phyloP scores from a whole-genome alignment of 2,329 filamentous ascomycete genomes.

The Capronia coronata region DNA sequence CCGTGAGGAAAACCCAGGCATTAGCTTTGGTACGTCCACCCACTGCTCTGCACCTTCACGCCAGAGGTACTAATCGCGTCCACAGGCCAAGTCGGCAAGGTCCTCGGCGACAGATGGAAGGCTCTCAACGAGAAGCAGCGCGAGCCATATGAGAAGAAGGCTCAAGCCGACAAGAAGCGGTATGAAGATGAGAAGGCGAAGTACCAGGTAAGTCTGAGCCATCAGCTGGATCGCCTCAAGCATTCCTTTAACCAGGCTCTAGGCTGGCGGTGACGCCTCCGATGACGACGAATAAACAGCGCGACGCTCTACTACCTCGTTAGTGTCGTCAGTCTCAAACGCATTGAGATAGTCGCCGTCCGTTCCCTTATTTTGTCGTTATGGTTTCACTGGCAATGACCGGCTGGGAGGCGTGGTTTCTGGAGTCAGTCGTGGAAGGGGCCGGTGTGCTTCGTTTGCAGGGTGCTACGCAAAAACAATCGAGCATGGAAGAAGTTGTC shows the following conservation, averaged over 20 bases:
- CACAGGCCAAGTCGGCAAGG: conserved; percentile 88
- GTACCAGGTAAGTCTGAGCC: conserved; percentile 61
- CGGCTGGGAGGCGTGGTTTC: conserved; percentile 23
- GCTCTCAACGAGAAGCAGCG: conserved; percentile 88
- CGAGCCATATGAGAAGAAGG: conserved; percentile 91
- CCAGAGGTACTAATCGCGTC: conserved; percentile 5
- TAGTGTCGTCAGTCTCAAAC: not conserved
- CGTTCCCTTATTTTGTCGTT: conserved; percentile 17
- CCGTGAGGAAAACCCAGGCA: conserved; percentile 94
- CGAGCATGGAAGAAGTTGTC: not conserved
- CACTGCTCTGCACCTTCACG: not conserved
- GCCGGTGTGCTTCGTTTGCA: conserved; percentile 19
- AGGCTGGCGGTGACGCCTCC: conserved; percentile 11
- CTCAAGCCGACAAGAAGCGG: conserved; percentile 94
- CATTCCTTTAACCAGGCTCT: not conserved
- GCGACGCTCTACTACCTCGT: not conserved
- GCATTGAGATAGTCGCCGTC: conserved; percentile 8
- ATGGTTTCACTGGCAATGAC: conserved; percentile 24
- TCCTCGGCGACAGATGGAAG: conserved; percentile 99
- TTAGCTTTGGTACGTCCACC: conserved; percentile 71
- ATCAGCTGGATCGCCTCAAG: not conserved
- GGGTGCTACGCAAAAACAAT: conserved; percentile 9
- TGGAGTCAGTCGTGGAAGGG: conserved; percentile 20
- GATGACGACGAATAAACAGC: conserved; percentile 20
- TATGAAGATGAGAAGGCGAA: conserved; percentile 97